phyloP scores from a whole-genome alignment of 495 filamentous ascomycete species.

The Daldinia bambusicola region DNA sequence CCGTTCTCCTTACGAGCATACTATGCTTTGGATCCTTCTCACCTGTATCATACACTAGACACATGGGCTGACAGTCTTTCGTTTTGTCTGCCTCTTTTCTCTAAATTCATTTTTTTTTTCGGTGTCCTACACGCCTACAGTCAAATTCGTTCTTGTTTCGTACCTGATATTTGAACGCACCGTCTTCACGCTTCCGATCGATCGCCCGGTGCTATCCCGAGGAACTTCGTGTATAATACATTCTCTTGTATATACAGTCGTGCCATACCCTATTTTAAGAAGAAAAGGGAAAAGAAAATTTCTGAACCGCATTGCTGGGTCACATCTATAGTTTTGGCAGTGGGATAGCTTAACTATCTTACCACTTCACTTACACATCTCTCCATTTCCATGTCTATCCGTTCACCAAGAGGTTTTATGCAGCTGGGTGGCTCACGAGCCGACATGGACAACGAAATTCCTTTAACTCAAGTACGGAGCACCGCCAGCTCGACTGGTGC shows the following conservation, averaged over 20 bases:
- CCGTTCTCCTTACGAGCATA: slow-evolving; percentile 23
- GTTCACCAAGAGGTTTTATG: slow-evolving; percentile 47
- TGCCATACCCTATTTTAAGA: slow-evolving; percentile 17
- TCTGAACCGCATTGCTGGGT: slow-evolving; percentile 25
- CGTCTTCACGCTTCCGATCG: slow-evolving; percentile 30
- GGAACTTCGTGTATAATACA: slow-evolving; percentile 23
- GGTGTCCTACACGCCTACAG: slow-evolving; percentile 29
- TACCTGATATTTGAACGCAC: slow-evolving; percentile 19
- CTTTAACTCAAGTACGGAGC: slow-evolving; percentile 61
- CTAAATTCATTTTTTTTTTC: slow-evolving; percentile 12
- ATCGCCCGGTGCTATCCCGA: slow-evolving; percentile 41
- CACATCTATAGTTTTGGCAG: slow-evolving; percentile 4
- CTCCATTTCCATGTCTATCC: slow-evolving; percentile 43
- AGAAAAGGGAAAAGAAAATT: slow-evolving; percentile 12
- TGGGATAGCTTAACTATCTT: slow-evolving; percentile 6
- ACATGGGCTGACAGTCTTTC: slow-evolving; percentile 32
- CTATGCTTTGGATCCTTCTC: slow-evolving; percentile 32
- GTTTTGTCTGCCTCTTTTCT: slow-evolving; percentile 32
- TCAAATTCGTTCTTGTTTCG: slow-evolving; percentile 22
- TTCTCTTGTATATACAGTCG: slow-evolving; percentile 30
- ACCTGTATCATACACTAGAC: slow-evolving; percentile 19
- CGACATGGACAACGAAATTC: slow-evolving; percentile 59
- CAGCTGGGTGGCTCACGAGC: slow-evolving; percentile 39
- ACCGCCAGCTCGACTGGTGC: slow-evolving; percentile 61
- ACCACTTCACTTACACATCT: slow-evolving; percentile 20